These are phyloP conservation scores for Marsdenia floribunda DNA, from an alignment of 257 asterid species.

Conservation along the genomic window DNA sequence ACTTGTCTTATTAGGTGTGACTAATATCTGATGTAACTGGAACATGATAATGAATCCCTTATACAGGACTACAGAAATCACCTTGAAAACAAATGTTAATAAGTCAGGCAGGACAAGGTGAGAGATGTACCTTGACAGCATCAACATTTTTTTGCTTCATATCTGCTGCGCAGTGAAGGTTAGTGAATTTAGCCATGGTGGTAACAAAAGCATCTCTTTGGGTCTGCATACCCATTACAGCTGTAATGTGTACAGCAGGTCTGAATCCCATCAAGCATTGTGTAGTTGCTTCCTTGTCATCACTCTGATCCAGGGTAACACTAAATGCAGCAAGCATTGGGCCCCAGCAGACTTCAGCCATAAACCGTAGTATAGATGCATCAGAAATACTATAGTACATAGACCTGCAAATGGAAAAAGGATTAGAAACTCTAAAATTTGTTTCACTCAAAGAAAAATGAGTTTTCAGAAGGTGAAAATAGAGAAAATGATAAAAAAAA, in stretches of 20 bases:
- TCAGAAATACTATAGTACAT: constrained; percentile 75
- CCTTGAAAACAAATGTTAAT: not conserved
- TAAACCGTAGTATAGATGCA: constrained; percentile 87
- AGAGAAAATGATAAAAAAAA: not conserved
- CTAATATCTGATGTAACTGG: not conserved
- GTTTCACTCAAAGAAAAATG: not conserved
- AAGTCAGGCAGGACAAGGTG: constrained; percentile 19
- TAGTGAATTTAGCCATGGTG: constrained; percentile 92
- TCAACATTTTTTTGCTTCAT: constrained; percentile 98
- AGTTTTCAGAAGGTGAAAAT: not conserved
- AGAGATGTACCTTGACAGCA: constrained; percentile 74
- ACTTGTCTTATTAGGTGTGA: not conserved
- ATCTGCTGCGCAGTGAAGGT: constrained; percentile 98
- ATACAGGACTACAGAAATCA: not conserved
- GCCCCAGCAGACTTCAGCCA: constrained; percentile 99
- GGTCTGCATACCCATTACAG: constrained; percentile 94
- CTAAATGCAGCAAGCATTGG: constrained; percentile 99
- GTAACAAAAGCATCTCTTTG: constrained; percentile 98
- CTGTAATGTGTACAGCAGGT: constrained; percentile 92
- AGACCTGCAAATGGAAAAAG: constrained; percentile 48
- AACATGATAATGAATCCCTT: not conserved
- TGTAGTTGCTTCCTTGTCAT: constrained; percentile 84
- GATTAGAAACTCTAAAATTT: not conserved
- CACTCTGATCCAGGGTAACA: constrained; percentile 95
- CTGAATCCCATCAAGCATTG: constrained; percentile 92